A percentile compares a stretch with the other conserved stretches of the same genome.
Evolutionary conservation across 371 early-diverging fungal species (phyloP).

Genomic region (Mortierella sp.): DNA sequence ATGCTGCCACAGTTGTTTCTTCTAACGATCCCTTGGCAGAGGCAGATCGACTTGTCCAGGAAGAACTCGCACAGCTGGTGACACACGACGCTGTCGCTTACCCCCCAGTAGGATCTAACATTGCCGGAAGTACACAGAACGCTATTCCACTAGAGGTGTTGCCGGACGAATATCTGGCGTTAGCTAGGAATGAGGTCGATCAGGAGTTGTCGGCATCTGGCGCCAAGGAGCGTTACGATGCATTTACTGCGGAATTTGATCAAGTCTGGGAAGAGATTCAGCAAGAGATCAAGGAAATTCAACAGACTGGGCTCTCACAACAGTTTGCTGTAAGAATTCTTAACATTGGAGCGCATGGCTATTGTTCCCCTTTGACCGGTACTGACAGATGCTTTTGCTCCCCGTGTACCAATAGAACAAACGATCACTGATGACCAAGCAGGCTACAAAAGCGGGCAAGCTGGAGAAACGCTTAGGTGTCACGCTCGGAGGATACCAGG

Average conservation of each 20-base stretch:
- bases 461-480: constrained; percentile 86
- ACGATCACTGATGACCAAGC: constrained; percentile 80
- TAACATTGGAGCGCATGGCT: background rate
- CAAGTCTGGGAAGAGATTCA: constrained; percentile 49
- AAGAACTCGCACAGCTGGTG: constrained; percentile 55
- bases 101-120: constrained; percentile 71
- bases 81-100: constrained; percentile 78
- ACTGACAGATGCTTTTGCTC: background rate
- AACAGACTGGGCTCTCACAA: constrained; percentile 31
- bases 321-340: constrained; percentile 39
- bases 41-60: constrained; percentile 45
- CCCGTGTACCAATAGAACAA: constrained; percentile 55
- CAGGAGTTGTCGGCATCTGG: constrained; percentile 35
- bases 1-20: constrained; percentile 37
- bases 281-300: constrained; percentile 26
- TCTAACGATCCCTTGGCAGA: constrained; percentile 29
- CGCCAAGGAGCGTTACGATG: constrained; percentile 57
- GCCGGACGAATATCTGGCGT: constrained; percentile 62
- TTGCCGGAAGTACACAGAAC: constrained; percentile 60
- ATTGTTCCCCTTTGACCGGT: background rate
- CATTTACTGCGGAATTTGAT: constrained; percentile 39
- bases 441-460: constrained; percentile 82
- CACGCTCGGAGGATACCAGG: constrained; percentile 84
- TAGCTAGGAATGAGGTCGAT: constrained; percentile 46
- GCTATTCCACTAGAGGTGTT: constrained; percentile 55